Percentiles rank a stretch among this genome's conserved stretches.
These are phyloP conservation scores for Furcasterigmium furcatum DNA, from an alignment of 2,329 filamentous ascomycete genomes.

Conservation along the genomic window DNA sequence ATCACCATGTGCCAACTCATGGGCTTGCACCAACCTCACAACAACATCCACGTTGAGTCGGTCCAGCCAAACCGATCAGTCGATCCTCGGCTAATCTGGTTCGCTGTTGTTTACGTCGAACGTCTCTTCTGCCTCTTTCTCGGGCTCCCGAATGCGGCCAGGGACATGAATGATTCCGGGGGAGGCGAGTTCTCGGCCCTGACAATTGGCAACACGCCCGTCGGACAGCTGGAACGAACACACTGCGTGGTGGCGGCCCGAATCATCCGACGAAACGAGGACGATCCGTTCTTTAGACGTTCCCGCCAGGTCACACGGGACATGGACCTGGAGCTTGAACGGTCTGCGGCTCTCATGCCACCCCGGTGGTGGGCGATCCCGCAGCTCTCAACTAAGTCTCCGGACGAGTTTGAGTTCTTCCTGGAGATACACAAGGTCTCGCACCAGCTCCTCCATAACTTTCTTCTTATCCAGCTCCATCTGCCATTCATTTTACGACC, in stretches of 20 bases:
- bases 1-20: slow-evolving; percentile 40
- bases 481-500: slow-evolving; percentile 32
- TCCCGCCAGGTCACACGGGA: slow-evolving; percentile 18
- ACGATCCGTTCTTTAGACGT: slow-evolving; percentile 9
- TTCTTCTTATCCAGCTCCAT: slow-evolving; percentile 33
- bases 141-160: slow-evolving; percentile 23
- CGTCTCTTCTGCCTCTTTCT: slow-evolving; percentile 34
- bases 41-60: slow-evolving; percentile 5
- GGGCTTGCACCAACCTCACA: slow-evolving; percentile 23
- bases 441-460: slow-evolving; percentile 33
- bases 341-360: slow-evolving; percentile 24
- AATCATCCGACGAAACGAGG: slow-evolving; percentile 34
- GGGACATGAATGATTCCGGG: background rate
- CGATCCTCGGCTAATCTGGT: slow-evolving; percentile 22
- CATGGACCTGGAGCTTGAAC: slow-evolving; percentile 28
- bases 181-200: slow-evolving; percentile 16
- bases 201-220: slow-evolving; percentile 11
- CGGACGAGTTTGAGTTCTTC: slow-evolving; percentile 11
- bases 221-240: background rate
- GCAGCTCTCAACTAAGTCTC: slow-evolving; percentile 13
- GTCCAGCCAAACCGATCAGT: slow-evolving; percentile 5
- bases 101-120: slow-evolving; percentile 31
- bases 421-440: slow-evolving; percentile 26
- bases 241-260: slow-evolving; percentile 16
- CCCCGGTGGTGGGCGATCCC: slow-evolving; percentile 30